These are phyloP conservation scores for Naegleria fowleri DNA, from an alignment of 208 protist genomes.

Conservation along the genomic window DNA sequence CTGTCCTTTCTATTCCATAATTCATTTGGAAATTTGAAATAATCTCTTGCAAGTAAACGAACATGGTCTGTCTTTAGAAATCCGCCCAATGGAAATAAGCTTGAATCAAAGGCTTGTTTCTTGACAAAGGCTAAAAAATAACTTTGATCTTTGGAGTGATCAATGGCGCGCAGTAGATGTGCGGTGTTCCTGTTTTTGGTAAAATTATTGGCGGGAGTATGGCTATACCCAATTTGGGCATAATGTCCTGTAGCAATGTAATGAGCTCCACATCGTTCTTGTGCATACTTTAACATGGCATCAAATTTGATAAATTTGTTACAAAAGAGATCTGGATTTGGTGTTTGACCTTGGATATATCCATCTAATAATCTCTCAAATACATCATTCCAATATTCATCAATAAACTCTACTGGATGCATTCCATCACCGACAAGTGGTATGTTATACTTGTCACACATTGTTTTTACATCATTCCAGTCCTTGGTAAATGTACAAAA, in stretches of 20 bases:
- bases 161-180: not conserved
- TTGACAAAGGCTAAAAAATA: constrained; percentile 52
- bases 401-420: constrained; percentile 48
- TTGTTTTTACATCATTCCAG: constrained; percentile 31
- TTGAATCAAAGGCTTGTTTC: constrained; percentile 22
- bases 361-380: constrained; percentile 50
- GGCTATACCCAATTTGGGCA: not conserved
- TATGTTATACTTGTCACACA: constrained; percentile 37
- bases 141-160: constrained; percentile 55
- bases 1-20: constrained; percentile 36
- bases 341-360: constrained; percentile 51
- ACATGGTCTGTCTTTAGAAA: constrained; percentile 40
- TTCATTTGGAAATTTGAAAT: not conserved
- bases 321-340: constrained; percentile 63
- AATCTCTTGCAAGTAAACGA: constrained; percentile 2
- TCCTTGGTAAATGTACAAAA: constrained; percentile 28
- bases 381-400: constrained; percentile 65
- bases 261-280: constrained; percentile 33
- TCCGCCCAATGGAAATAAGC: constrained; percentile 52
- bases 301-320: constrained; percentile 65
- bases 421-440: not conserved
- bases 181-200: not conserved
- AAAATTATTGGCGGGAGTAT: not conserved
- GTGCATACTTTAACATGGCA: constrained; percentile 44
- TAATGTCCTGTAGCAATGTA: constrained; percentile 44